Evolutionary conservation across 306 rosid genomes (phyloP).

Genomic region (Vigna reflexopilosa): DNA sequence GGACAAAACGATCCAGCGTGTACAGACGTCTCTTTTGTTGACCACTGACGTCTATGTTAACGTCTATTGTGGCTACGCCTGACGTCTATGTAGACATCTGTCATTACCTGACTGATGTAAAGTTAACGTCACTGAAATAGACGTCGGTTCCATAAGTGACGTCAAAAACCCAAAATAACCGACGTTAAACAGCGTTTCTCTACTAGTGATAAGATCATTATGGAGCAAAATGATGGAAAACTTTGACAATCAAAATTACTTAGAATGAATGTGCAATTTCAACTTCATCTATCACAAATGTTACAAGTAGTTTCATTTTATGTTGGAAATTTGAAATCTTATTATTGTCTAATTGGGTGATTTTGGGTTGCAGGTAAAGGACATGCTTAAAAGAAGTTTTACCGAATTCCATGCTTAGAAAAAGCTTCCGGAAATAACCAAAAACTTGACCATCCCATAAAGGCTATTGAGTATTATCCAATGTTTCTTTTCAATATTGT

Average conservation of each 20-base stretch:
- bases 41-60: no score
- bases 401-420: slow-evolving; percentile 82
- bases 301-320: slow-evolving; percentile 14
- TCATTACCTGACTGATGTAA: no score
- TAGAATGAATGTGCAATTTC: slow-evolving; percentile 6
- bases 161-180: no score
- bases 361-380: slow-evolving; percentile 79
- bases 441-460: slow-evolving; percentile 83
- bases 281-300: slow-evolving; percentile 12
- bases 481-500: slow-evolving; percentile 29
- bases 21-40: no score
- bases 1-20: no score
- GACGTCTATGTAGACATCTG: no score
- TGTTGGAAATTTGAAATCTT: slow-evolving; percentile 24
- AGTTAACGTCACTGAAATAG: no score
- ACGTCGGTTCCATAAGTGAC: no score
- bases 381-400: slow-evolving; percentile 71
- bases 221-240: slow-evolving; percentile 11
- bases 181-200: no score
- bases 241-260: neutral
- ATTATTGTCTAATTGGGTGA: slow-evolving; percentile 29
- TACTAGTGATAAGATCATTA: neutral
- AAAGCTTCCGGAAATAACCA: slow-evolving; percentile 83
- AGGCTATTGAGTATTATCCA: slow-evolving; percentile 67
- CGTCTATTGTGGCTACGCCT: no score